Conservation (phyloP, 192 early-diverging fungal genomes). For the Coemansia sp. region DNA sequence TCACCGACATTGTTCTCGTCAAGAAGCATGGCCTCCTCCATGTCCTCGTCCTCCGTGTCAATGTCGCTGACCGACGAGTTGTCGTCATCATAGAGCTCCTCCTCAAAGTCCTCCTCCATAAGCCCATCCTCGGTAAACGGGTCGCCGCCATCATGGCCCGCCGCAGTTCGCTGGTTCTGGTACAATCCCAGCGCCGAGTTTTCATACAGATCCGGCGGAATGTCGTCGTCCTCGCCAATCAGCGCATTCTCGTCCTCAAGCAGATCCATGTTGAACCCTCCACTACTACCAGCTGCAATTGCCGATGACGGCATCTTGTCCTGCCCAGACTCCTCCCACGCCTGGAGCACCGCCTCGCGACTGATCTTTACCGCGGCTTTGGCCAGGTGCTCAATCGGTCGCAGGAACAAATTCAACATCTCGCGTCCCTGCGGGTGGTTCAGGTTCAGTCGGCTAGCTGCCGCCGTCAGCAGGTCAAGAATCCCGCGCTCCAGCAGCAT, state of each 20-base stretch:
- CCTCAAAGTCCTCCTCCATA: slow-evolving; percentile 51
- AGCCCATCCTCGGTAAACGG: slow-evolving; percentile 27
- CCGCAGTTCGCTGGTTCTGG: slow-evolving; percentile 50
- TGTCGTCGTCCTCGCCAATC: slow-evolving; percentile 36
- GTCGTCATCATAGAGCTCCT: slow-evolving; percentile 57
- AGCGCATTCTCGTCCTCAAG: slow-evolving; percentile 38
- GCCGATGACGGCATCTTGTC: slow-evolving; percentile 45
- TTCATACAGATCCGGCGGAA: slow-evolving; percentile 54
- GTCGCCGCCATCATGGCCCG: slow-evolving; percentile 16
- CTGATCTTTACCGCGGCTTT: slow-evolving; percentile 86
- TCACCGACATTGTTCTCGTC: slow-evolving; percentile 59
- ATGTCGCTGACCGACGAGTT: slow-evolving; percentile 66
- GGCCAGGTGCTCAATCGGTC: slow-evolving; percentile 85
- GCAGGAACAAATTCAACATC: slow-evolving; percentile 73
- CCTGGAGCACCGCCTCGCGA: slow-evolving; percentile 56
- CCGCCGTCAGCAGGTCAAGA: slow-evolving; percentile 72
- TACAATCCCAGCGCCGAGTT: slow-evolving; percentile 53
- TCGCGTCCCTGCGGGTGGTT: slow-evolving; percentile 81
- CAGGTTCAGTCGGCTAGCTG: slow-evolving; percentile 81
- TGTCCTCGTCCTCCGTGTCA: slow-evolving; percentile 70
- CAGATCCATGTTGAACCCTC: slow-evolving; percentile 36
- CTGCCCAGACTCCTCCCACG: slow-evolving; percentile 50
- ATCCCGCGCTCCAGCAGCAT: slow-evolving; percentile 90
- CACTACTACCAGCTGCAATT: slow-evolving; percentile 10
- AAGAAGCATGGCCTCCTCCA: slow-evolving; percentile 47